Evolutionary conservation across 1,284 basidiomycete species (phyloP).

Genomic region (Tilletia walkeri): DNA sequence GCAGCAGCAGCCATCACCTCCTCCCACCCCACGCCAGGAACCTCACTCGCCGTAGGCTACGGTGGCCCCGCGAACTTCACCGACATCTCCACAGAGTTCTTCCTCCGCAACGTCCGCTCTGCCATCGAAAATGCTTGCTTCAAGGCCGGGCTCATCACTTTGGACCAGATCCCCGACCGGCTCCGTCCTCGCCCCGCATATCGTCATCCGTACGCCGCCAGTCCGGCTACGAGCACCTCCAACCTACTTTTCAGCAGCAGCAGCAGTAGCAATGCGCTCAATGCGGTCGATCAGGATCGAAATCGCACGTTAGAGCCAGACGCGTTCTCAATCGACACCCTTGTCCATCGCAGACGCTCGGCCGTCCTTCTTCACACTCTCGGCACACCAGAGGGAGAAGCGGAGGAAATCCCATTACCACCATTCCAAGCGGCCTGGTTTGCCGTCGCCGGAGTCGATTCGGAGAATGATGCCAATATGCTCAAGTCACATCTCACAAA

Average conservation of each 20-base stretch:
- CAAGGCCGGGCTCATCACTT: background rate
- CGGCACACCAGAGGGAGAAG: background rate
- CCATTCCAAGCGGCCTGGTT: conserved; percentile 35
- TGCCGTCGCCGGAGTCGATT: conserved; percentile 39
- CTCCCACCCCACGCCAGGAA: conserved; percentile 17
- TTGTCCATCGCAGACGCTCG: background rate
- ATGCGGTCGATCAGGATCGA: too few species aligned
- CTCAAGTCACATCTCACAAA: conserved; percentile 23
- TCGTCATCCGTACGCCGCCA: background rate
- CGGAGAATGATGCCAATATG: conserved; percentile 19
- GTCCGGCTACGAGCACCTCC: background rate
- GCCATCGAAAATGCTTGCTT: conserved; percentile 22
- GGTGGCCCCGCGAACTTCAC: conserved; percentile 35
- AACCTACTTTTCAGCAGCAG: background rate
- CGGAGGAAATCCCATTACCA: background rate
- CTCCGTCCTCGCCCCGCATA: background rate
- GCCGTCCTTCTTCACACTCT: background rate
- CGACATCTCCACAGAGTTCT: conserved; percentile 22
- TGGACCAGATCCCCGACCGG: background rate
- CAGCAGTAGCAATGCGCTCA: too few species aligned
- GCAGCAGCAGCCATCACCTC: conserved; percentile 31
- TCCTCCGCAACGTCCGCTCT: conserved; percentile 21
- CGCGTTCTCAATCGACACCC: background rate
- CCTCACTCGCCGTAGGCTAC: conserved; percentile 24
- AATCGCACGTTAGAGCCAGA: background rate